Conservation (phyloP, 1,284 basidiomycete genomes). For the Naganishia liquefaciens region DNA sequence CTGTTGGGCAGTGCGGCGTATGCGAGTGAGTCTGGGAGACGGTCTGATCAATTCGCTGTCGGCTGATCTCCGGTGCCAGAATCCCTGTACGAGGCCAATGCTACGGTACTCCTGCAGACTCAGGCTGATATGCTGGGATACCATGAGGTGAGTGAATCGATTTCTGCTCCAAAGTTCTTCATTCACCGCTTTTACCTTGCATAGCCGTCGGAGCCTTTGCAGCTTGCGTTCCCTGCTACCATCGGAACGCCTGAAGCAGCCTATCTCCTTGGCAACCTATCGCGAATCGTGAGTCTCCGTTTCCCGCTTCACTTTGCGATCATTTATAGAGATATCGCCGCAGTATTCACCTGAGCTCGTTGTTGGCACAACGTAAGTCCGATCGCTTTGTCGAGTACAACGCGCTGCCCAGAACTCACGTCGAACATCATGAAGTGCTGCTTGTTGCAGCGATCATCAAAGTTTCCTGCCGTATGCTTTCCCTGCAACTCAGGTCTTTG, state of each 20-base stretch:
- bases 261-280: conserved; percentile 70
- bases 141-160: conserved; percentile 53
- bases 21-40: conserved; percentile 47
- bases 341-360: conserved; percentile 75
- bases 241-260: conserved; percentile 76
- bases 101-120: conserved; percentile 74
- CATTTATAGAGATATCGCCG: too few relatives aligned
- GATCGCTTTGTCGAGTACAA: too few relatives aligned
- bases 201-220: conserved; percentile 2
- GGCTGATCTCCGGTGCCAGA: conserved; percentile 51
- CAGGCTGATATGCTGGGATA: conserved; percentile 89
- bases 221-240: conserved; percentile 52
- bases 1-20: conserved; percentile 54
- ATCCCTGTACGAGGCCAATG: conserved; percentile 61
- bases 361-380: conserved; percentile 65
- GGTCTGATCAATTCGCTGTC: background rate
- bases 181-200: background rate
- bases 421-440: conserved; percentile 42
- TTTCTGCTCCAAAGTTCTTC: background rate
- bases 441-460: conserved; percentile 81
- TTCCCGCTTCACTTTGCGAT: background rate
- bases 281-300: conserved; percentile 45
- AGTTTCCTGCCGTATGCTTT: conserved; percentile 79
- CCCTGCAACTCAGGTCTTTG: conserved; percentile 67
- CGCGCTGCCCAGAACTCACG: background rate